Base-by-base conservation (phyloP, 306 rosid species). In the Rubus parviflorus region DNA sequence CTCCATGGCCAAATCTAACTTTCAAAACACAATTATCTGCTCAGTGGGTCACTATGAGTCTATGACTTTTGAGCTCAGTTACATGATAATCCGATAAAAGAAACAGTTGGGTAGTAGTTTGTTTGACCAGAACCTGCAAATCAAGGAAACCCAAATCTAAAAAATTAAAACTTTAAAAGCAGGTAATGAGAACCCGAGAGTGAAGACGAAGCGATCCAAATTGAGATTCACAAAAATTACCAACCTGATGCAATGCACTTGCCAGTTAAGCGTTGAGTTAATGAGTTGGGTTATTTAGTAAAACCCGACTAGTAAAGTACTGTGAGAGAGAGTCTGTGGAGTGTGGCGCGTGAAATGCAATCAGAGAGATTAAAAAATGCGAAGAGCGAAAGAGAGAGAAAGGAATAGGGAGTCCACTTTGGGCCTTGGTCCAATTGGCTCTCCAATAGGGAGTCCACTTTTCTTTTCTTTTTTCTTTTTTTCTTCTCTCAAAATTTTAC, bases 1-100 rank as follows among this genome's bases (percentile, higher is more conserved):
- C 49, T 95, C 97, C 99, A 89, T 92, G 76, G 84, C 54, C 25
- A 57, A 81, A 75, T 62, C 42, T 46, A 46, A 67, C 52, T 40
- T 48, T 53, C 20, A n/a, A 72, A 72, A 43, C 58, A 25, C 35
- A 60, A 48, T 4, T 30, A 37, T 46, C 46, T 17, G 58, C 8
- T 1, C 15, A 40, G 7, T 40, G 70, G 48, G 47, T 47, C 41
- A 15, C 22, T 63, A 1, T 6, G 16, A 62, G 68, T 35, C 47
- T 30, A 22, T 10, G 19, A 25, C 52, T 51, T 30, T 43, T 75
- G 78, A 62, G 70, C 60, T 61, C 22, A 75, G 38, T 11, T 61
- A 62, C 78, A 61, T 30, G 70, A 30, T 19, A 46, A 46, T 35
- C 58, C 7, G 45, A 71, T 37, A 4, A 19, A 71, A 71, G 0